Evolutionary conservation across 2,329 filamentous ascomycete genomes (phyloP).

Genomic region (Penicillium sp.): DNA sequence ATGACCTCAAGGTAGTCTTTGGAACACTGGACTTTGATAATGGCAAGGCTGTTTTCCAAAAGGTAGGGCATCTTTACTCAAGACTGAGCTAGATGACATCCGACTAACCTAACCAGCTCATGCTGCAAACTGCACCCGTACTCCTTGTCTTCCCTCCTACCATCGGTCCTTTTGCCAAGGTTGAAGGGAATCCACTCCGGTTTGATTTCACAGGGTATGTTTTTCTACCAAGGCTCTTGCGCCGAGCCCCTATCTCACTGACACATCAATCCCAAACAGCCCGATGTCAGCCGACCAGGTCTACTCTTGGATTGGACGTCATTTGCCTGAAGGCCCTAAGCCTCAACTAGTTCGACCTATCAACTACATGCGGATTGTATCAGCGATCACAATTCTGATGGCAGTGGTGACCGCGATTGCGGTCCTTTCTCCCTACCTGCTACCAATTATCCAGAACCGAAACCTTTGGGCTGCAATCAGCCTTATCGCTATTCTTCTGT

Average conservation of each 20-base stretch:
- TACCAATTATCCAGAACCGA: slow-evolving; percentile 81
- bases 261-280: slow-evolving; percentile 46
- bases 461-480: slow-evolving; percentile 92
- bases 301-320: slow-evolving; percentile 73
- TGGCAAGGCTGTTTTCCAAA: slow-evolving; percentile 81
- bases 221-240: slow-evolving; percentile 15
- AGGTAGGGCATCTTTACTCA: slow-evolving; percentile 56
- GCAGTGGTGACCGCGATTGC: slow-evolving; percentile 67
- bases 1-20: slow-evolving; percentile 63
- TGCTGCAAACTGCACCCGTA: slow-evolving; percentile 90
- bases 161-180: slow-evolving; percentile 71
- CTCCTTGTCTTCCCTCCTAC: slow-evolving; percentile 86
- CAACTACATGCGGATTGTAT: slow-evolving; percentile 77
- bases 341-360: slow-evolving; percentile 78
- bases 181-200: slow-evolving; percentile 67
- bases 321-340: slow-evolving; percentile 75
- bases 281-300: slow-evolving; percentile 73
- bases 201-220: slow-evolving; percentile 85
- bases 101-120: slow-evolving; percentile 59
- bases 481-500: slow-evolving; percentile 84
- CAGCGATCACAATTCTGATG: slow-evolving; percentile 66
- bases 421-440: slow-evolving; percentile 73
- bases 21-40: slow-evolving; percentile 84
- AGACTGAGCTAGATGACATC: neutral
- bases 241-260: slow-evolving; percentile 2